These are phyloP conservation scores for Borealophlyctis nickersoniae DNA, from an alignment of 192 early-diverging fungal genomes.

Conservation along the genomic window DNA sequence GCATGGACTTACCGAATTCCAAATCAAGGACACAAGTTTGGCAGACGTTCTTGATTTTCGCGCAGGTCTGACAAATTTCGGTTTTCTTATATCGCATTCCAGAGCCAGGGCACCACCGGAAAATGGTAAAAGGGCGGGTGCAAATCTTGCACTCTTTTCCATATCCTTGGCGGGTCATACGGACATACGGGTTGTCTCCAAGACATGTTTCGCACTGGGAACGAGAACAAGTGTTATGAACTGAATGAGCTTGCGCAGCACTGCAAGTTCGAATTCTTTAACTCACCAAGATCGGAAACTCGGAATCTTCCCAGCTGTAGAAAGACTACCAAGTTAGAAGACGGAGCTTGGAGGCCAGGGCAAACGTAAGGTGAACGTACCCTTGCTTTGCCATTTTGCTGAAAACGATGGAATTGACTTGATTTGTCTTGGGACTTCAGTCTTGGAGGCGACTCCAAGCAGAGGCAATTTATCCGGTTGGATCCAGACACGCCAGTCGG, in stretches of 20 bases:
- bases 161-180: constrained; percentile 67
- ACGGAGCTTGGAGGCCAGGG: not conserved
- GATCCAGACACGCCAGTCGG: too few species aligned
- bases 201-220: constrained; percentile 92
- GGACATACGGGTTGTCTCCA: constrained; percentile 96
- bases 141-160: constrained; percentile 81
- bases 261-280: constrained; percentile 9
- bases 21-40: constrained; percentile 96
- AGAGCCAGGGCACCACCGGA: constrained; percentile 92
- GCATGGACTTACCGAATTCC: constrained; percentile 61
- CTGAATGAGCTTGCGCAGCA: not conserved
- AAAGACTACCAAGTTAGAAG: not conserved
- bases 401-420: too few species aligned
- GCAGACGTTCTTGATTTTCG: constrained; percentile 98
- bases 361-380: not conserved
- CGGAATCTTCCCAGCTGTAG: constrained; percentile 36
- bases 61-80: constrained; percentile 95
- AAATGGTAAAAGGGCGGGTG: constrained; percentile 88
- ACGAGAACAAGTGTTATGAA: not conserved
- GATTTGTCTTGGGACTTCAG: too few species aligned
- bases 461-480: too few species aligned
- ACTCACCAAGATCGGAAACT: constrained; percentile 48
- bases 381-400: constrained; percentile 10
- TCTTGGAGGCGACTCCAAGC: too few species aligned
- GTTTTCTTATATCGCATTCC: constrained; percentile 98